phyloP scores from a whole-genome alignment of 2,329 filamentous ascomycete genomes.

The Fusarium pseudonygamai region DNA sequence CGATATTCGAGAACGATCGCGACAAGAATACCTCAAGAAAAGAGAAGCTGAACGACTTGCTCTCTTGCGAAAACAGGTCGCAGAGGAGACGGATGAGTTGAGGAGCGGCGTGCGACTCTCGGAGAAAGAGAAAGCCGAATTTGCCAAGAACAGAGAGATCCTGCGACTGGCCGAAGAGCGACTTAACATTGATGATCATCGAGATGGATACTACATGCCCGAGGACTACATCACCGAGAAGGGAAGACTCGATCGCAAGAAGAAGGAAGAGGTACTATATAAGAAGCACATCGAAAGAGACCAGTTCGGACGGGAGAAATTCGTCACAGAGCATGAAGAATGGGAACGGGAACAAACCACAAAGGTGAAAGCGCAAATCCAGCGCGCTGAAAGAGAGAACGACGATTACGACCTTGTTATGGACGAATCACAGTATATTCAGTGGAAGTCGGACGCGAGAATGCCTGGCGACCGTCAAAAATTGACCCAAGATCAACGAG shows the following conservation, averaged over 20 bases:
- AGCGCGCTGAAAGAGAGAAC: conserved; percentile 76
- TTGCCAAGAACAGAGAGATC: conserved; percentile 86
- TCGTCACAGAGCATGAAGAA: conserved; percentile 92
- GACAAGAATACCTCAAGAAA: conserved; percentile 94
- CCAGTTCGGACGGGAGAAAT: conserved; percentile 87
- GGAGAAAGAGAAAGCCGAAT: conserved; percentile 83
- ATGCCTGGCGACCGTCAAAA: conserved; percentile 76
- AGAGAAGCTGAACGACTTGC: conserved; percentile 86
- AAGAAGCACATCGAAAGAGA: conserved; percentile 89
- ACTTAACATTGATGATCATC: conserved; percentile 86
- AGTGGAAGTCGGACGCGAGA: conserved; percentile 80
- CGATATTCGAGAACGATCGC: conserved; percentile 82
- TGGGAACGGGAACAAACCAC: conserved; percentile 92
- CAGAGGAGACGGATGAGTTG: conserved; percentile 85
- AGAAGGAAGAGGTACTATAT: conserved; percentile 90
- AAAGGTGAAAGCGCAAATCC: conserved; percentile 88
- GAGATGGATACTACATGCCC: conserved; percentile 91
- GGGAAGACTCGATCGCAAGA: conserved; percentile 85
- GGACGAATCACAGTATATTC: conserved; percentile 87
- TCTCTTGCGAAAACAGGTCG: conserved; percentile 88
- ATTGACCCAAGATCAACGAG: conserved; percentile 80
- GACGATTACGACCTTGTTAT: conserved; percentile 94
- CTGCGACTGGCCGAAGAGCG: conserved; percentile 85
- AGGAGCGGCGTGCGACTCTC: conserved; percentile 79
- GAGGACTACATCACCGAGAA: conserved; percentile 96